Conservation (phyloP, 495 filamentous ascomycete species). For the Aspergillus heteromorphus region DNA sequence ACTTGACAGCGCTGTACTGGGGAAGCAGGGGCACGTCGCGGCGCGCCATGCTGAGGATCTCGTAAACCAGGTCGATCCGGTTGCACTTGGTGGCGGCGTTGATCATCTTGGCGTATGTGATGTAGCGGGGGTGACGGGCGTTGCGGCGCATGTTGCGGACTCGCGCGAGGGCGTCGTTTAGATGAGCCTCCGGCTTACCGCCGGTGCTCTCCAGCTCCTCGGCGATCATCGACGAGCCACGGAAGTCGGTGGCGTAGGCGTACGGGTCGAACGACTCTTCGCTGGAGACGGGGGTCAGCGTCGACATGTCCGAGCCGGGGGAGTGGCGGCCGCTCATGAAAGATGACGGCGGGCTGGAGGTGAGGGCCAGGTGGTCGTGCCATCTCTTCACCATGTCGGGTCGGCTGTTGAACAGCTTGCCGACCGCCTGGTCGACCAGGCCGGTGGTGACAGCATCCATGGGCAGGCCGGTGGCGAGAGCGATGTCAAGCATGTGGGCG, state of each 20-base stretch:
- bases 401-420: conserved; percentile 44
- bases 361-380: conserved; percentile 48
- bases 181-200: conserved; percentile 58
- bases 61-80: conserved; percentile 72
- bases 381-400: conserved; percentile 55
- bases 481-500: conserved; percentile 54
- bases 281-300: conserved; percentile 40
- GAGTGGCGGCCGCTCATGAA: conserved; percentile 33
- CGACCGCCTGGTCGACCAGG: conserved; percentile 54
- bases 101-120: conserved; percentile 93
- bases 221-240: conserved; percentile 81
- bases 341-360: conserved; percentile 29
- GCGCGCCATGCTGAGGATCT: conserved; percentile 82
- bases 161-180: conserved; percentile 74
- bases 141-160: conserved; percentile 90
- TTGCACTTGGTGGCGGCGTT: conserved; percentile 78
- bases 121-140: conserved; percentile 88
- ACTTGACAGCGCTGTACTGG: conserved; percentile 77
- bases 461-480: conserved; percentile 42
- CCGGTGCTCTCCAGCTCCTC: conserved; percentile 75
- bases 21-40: conserved; percentile 77
- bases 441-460: conserved; percentile 47
- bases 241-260: conserved; percentile 81
- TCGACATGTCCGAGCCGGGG: conserved; percentile 36
- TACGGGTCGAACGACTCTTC: conserved; percentile 89